Evolutionary conservation across 1,139 yeast genomes (phyloP).

Genomic region (Tardiomyces digboiensis): DNA sequence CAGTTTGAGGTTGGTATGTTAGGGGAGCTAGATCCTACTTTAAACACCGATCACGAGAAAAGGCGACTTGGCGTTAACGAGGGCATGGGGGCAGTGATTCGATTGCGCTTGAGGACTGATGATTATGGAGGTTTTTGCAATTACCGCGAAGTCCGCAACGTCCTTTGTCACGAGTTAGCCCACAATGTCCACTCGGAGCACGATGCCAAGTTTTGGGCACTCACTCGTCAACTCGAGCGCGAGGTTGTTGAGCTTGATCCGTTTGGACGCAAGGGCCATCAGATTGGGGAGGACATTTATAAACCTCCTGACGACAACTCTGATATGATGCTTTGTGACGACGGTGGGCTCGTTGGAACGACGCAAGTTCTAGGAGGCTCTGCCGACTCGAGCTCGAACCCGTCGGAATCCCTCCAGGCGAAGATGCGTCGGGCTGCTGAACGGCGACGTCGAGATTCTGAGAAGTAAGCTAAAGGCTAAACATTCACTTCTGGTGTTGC

Average conservation of each 20-base stretch:
- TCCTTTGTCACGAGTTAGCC: conserved; percentile 32
- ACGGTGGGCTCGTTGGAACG: conserved; percentile 21
- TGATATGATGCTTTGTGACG: conserved; percentile 15
- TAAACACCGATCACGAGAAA: conserved; percentile 24
- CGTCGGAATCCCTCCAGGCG: conserved; percentile 4
- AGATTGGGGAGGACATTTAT: conserved; percentile 9
- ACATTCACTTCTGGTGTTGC: no score
- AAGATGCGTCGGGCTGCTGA: conserved; percentile 18
- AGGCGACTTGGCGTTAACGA: conserved; percentile 27
- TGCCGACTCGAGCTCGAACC: neutral
- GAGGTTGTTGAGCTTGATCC: conserved; percentile 29
- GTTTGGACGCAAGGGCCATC: conserved; percentile 14
- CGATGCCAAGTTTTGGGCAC: conserved; percentile 28
- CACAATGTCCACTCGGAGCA: conserved; percentile 31
- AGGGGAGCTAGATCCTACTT: conserved; percentile 32
- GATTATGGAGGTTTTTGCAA: conserved; percentile 30
- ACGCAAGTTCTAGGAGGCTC: conserved; percentile 14
- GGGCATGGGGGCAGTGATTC: conserved; percentile 28
- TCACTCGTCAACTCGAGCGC: conserved; percentile 24
- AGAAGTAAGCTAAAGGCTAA: no score
- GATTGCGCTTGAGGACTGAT: conserved; percentile 31
- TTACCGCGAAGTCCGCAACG: conserved; percentile 26
- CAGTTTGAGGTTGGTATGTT: conserved; percentile 27
- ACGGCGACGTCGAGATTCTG: conserved; percentile 12
- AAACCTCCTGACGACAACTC: conserved; percentile 10